Evolutionary conservation across 2,329 filamentous ascomycete genomes (phyloP), one percentile per base, ranked within the genome.

Genomic region (Cladosporium halotolerans): DNA sequence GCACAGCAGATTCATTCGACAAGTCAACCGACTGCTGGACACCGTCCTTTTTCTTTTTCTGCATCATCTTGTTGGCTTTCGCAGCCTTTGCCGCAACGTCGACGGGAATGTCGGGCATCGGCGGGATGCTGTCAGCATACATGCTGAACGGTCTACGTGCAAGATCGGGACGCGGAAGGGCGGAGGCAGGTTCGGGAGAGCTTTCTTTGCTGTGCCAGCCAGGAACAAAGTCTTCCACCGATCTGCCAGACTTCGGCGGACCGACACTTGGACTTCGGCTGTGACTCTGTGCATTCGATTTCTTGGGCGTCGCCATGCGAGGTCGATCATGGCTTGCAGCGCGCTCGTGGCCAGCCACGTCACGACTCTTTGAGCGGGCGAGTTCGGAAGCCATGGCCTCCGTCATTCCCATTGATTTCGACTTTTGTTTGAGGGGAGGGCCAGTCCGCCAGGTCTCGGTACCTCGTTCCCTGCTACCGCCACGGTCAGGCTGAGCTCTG

Each of bases 31-130:
- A 51, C 18, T 38, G 34, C 8, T 39, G 40, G 31, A 28, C 11
- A 28, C 32, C 32, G 7, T 51, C 40, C 7, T 51, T 51, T 16
- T 39, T 41, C 51, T 43, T 53, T 16, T 47, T 53, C 14, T 32
- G 23, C 44, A 43, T 53, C 23, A 53, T 23, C 28, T 53, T 47
- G 38, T 64, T 63, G 3, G 63, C 64, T 43, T 56, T 60, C 2
- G 54, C 57, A 3, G 63, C 58, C 34, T 61, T 64, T 8, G 55
- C 55, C 9, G 56, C 60, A 16, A 64, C 61, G 33, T 68, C 64
- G 3, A 63, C 55, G 3, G 65, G 64, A 16, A 68, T 52, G 36
- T 66, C 62, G 4, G 65, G 65, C 49, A 68, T 57, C 9, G 65
- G 63, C 13, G 65, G 65, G 11, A 64, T 57, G 40, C 53, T 63